Conservation (phyloP, 1,284 basidiomycete species). For the Veloporphyrellus conicus region DNA sequence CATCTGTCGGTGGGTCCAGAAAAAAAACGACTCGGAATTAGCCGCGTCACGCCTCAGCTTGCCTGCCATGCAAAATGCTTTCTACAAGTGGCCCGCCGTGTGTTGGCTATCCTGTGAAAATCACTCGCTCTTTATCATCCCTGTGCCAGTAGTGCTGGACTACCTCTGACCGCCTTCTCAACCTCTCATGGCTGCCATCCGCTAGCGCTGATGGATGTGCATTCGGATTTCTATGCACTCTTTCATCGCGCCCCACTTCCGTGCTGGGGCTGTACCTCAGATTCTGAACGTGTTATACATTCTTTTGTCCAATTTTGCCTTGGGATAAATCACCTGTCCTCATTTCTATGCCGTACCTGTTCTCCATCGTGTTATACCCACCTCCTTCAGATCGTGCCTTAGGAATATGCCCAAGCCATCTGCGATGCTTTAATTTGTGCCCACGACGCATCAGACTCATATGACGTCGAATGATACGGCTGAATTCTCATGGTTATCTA, state of each 20-base stretch:
- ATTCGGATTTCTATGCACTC: conserved; percentile 25
- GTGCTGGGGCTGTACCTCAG: conserved; percentile 32
- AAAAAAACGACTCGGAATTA: too few relatives aligned
- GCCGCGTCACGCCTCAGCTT: too few relatives aligned
- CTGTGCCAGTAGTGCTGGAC: too few relatives aligned
- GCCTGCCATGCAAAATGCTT: too few relatives aligned
- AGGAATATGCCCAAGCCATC: conserved; percentile 22
- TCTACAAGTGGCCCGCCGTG: too few relatives aligned
- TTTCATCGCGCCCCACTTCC: conserved; percentile 31
- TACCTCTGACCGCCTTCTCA: background rate
- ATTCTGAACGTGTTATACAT: conserved; percentile 30
- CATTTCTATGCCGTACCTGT: background rate
- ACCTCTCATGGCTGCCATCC: background rate
- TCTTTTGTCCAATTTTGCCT: background rate
- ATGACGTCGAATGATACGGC: conserved; percentile 22
- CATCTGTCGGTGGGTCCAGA: too few relatives aligned
- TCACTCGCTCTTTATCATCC: too few relatives aligned
- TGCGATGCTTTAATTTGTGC: conserved; percentile 15
- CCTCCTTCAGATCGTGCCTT: conserved; percentile 17
- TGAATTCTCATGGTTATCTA: conserved; percentile 28
- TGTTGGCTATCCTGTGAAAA: too few relatives aligned
- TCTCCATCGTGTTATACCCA: background rate
- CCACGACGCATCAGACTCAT: conserved; percentile 15
- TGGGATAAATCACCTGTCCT: conserved; percentile 12
- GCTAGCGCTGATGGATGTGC: conserved; percentile 19